Percentiles rank a stretch among this genome's conserved stretches.
phyloP scores from a whole-genome alignment of 2,329 filamentous ascomycete species.

The Colletotrichum liriopes region DNA sequence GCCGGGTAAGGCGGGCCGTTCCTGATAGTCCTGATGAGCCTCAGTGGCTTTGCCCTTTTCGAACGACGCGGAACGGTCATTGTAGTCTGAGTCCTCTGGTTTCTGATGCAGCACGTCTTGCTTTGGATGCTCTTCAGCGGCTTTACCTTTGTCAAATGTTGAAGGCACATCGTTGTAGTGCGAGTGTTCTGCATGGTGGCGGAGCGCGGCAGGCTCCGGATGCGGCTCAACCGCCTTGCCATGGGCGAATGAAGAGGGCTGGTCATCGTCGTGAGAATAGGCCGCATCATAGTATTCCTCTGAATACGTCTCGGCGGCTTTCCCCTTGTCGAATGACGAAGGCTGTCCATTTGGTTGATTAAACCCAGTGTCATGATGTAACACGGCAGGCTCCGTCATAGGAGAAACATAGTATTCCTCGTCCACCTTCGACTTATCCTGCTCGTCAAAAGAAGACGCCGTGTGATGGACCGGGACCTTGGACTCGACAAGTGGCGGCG shows the following conservation, averaged over 20 bases:
- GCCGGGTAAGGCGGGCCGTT: conserved; percentile 1
- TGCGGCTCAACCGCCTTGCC: background rate
- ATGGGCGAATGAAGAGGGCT: background rate
- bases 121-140: background rate
- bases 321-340: conserved; percentile 15
- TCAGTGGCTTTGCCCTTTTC: conserved; percentile 25
- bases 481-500: conserved; percentile 17
- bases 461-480: conserved; percentile 1
- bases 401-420: conserved; percentile 15
- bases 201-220: background rate
- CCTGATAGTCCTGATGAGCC: background rate
- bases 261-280: background rate
- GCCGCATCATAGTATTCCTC: conserved; percentile 2
- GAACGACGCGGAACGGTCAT: background rate
- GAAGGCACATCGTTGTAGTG: background rate
- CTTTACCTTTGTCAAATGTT: conserved; percentile 3
- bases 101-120: background rate
- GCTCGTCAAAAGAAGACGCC: conserved; percentile 8
- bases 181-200: background rate
- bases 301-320: conserved; percentile 3
- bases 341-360: background rate
- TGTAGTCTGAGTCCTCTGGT: conserved; percentile 1
- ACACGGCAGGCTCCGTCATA: conserved; percentile 25
- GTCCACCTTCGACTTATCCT: conserved; percentile 3
- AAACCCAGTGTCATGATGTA: conserved; percentile 14